phyloP scores from a whole-genome alignment of 176 grass and related monocot genomes.

The Juncus effusus region DNA sequence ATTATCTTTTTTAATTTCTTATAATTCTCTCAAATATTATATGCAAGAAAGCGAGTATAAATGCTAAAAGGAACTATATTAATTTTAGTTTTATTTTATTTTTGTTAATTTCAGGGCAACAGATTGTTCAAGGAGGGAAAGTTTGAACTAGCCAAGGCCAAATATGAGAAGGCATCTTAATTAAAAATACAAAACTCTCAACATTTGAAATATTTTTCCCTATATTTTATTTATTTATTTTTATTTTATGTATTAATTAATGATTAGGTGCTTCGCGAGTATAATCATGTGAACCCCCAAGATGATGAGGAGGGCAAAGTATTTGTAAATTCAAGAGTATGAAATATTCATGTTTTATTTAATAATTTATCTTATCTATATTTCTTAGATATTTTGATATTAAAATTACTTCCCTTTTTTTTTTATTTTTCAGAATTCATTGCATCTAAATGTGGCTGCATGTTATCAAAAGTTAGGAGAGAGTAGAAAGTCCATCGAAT shows the following conservation, averaged over 20 bases:
- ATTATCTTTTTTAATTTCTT: constrained; percentile 27
- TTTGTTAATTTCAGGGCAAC: constrained; percentile 62
- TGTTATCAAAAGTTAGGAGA: constrained; percentile 92
- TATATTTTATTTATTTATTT: constrained; percentile 19
- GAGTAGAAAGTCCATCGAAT: constrained; percentile 79
- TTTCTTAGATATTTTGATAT: constrained; percentile 11
- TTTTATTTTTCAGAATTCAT: constrained; percentile 49
- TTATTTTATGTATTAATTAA: constrained; percentile 1
- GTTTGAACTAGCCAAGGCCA: constrained; percentile 85
- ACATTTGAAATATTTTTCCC: neutral
- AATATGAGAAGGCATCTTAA: constrained; percentile 83
- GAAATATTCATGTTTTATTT: constrained; percentile 16
- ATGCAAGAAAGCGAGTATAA: constrained; percentile 18
- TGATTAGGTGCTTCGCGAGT: constrained; percentile 78
- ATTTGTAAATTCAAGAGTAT: constrained; percentile 94
- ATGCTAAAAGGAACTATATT: constrained; percentile 23
- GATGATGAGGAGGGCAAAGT: constrained; percentile 94
- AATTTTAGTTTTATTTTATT: constrained; percentile 5
- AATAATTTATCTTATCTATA: constrained; percentile 17
- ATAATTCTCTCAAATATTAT: neutral
- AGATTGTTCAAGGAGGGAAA: constrained; percentile 99
- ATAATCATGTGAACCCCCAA: constrained; percentile 95
- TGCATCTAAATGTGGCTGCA: constrained; percentile 91
- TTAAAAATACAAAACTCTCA: constrained; percentile 14
- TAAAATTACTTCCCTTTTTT: constrained; percentile 30